Evolutionary conservation across 768 basidiomycete genomes (phyloP), one percentile per base, ranked within the genome.

Genomic region (Pulveroboletus frians): DNA sequence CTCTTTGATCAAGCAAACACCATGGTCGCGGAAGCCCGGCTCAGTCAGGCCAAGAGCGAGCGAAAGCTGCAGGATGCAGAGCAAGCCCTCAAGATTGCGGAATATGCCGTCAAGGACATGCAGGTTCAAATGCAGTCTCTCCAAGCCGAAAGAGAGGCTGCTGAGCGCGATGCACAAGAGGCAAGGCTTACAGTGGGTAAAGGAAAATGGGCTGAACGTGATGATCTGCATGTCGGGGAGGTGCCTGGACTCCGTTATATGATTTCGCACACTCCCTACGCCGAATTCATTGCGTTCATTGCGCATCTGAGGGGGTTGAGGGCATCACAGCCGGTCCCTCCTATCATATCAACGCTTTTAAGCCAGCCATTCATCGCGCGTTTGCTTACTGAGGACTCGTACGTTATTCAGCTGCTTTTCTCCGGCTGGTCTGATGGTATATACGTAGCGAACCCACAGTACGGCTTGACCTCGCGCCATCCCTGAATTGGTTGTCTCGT

Each of bases 21-120:
- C 6, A 99, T 99, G 96, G 95, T 98, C n/a, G 92, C 90, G 0
- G 88, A 92, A 63, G 95, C 94, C 18, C 79, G 93, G 14, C 76
- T 83, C 51, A 71, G 66, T 14, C 72, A 76, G 31, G 83, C 85
- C 4, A 72, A 65, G 52, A 84, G 88, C 73, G 78, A 92, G 61
- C 76, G 83, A 36, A 88, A 89, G 60, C 81, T 85, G 2, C 78
- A 80, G 50, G 82, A 83, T 29, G 83, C 90, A 10, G 89, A 95
- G 66, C 72, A 75, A 20, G 85, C 89, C 9, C 66, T 94, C 51
- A 82, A 78, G 56, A 79, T 81, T n/a, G 88, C 92, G 0, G 93
- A 95, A 67, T 88, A 92, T 52, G 86, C 85, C 4, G 87, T 95
- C 29, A 74, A 83, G 41, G 72, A 80, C 17, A 87, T 96, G 84